Evolutionary conservation across 306 rosid genomes (phyloP), one percentile per base, ranked within the genome.

Genomic region (Castanea crenata): DNA sequence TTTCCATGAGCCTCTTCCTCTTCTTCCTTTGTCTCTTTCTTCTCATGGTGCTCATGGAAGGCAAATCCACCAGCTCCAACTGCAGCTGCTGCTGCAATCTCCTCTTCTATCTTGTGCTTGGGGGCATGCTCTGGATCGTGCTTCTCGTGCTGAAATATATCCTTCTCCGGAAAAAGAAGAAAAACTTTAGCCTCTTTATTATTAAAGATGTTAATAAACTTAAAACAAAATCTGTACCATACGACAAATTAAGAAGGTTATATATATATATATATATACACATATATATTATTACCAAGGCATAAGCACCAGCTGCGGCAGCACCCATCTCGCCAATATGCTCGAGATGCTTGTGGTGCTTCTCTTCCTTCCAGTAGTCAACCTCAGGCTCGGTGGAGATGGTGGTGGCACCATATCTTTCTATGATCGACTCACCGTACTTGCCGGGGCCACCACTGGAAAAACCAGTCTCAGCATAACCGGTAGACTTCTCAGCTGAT

Each of bases 61-160:
- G 90, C 93, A 23, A 64, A 90, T 0, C 98, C 97, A 15, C 94
- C 98, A 1, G 90, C 54, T 77, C 89, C 97, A 1, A 90, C 89
- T 4, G 93, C 92, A 3, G 86, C 91, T 0, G 16, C 90, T 0
- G 88, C 94, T 11, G 90, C 94, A 16, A 90, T 23, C 83, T 93
- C 97, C 81, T 93, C 98, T 80, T 83, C 91, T 65, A 90, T 44
- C 92, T 91, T 91, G 93, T 91, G 98, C 84, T 62, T 88, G 79
- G 83, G 92, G 2, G 84, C 91, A 14, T 90, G 15, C 72, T 93
- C 94, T 15, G 94, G 90, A 38, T 93, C 97, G n/a, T 93, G 93
- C 89, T 93, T 93, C 88, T 93, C 97, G 83, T 85, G 63, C 94
- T 93, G 68, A 38, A 65, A 15, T 18, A 14, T 3, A 34, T 46